A percentile compares a stretch with the other conserved stretches of the same genome.
Evolutionary conservation across 2,329 filamentous ascomycete genomes (phyloP).

Genomic region (Fusarium buharicum): DNA sequence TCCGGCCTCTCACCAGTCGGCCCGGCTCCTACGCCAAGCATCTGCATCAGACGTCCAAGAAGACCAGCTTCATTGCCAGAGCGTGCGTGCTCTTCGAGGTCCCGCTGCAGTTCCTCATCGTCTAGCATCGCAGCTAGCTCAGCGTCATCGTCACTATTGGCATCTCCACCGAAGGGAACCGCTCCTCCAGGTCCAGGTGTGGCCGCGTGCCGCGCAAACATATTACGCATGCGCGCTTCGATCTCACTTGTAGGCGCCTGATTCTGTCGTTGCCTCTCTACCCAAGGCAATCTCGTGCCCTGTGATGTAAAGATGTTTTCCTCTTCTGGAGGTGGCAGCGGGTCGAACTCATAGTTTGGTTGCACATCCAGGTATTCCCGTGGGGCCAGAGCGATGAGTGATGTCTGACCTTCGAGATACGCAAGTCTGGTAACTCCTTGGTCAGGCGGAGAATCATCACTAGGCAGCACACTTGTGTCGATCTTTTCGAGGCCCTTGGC

Average conservation of each 20-base stretch:
- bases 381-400: slow-evolving; percentile 76
- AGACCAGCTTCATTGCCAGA: slow-evolving; percentile 45
- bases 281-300: slow-evolving; percentile 35
- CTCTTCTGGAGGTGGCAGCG: slow-evolving; percentile 74
- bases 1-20: slow-evolving; percentile 26
- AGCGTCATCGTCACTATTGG: slow-evolving; percentile 44
- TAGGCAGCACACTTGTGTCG: slow-evolving; percentile 53
- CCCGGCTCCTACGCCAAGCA: slow-evolving; percentile 29
- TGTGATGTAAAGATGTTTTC: slow-evolving; percentile 55
- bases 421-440: slow-evolving; percentile 76
- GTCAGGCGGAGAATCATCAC: slow-evolving; percentile 53
- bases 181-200: slow-evolving; percentile 10
- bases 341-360: slow-evolving; percentile 82
- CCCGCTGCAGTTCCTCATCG: slow-evolving; percentile 49
- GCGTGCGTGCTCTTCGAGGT: slow-evolving; percentile 46
- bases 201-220: slow-evolving; percentile 42
- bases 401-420: slow-evolving; percentile 78
- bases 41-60: slow-evolving; percentile 22
- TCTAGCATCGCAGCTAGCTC: slow-evolving; percentile 44
- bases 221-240: slow-evolving; percentile 46
- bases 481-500: slow-evolving; percentile 65
- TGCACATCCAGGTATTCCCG: slow-evolving; percentile 69
- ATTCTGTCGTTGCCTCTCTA: slow-evolving; percentile 10
- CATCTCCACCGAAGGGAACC: slow-evolving; percentile 16
- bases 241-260: slow-evolving; percentile 31